Base-by-base conservation (phyloP, 352 stramenopile genomes). In the Phytophthora brassicae region DNA sequence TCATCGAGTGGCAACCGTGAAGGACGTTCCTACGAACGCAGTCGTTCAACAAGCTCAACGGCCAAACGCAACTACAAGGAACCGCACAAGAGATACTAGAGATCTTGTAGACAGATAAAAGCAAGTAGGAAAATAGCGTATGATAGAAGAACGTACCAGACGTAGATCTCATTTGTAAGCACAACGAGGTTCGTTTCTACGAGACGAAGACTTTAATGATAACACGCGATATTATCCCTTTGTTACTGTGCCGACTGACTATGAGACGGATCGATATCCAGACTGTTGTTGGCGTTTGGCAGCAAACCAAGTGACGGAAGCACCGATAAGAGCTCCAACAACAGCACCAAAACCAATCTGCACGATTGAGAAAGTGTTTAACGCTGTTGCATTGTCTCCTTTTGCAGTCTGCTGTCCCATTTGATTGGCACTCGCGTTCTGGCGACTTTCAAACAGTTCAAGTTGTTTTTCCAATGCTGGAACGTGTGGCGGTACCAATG, bases 381-480 rank as follows among this genome's bases (percentile, higher is more conserved):
- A 72, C 39, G 36, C 28, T 17, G 41, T 52, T 23, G 43, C 19
- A 9, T 36, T 53, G 23, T 24, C 43, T 11, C 26, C 36, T 22
- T 17, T 35, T 23, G 17, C 39, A 53, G 39, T 45, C 19, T 63
- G 42, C 33, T 66, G 41, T 22, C 47, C 31, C 13, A 26, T 43
- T 36, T 54, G 14, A 26, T 58, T 47, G 16, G 47, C 20, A n/a
- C n/a, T n/a, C n/a, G n/a, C n/a, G 51, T 74, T 73, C 28, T 77
- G 68, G 13, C 48, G 65, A 35, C 60, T 70, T 66, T 70, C 35
- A 56, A 74, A 77, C 31, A 64, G 28, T 42, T 74, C 45, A 29
- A 89, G 56, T 45, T 81, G 70, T 28, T 77, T 76, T 50, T 73
- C 63, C 16, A 86, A 57, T 29, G 52, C 70, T 42, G 69, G 60